Percentiles rank a stretch among this genome's conserved stretches.
Conservation (phyloP, 352 stramenopile species). For the Phytophthora idaei region DNA sequence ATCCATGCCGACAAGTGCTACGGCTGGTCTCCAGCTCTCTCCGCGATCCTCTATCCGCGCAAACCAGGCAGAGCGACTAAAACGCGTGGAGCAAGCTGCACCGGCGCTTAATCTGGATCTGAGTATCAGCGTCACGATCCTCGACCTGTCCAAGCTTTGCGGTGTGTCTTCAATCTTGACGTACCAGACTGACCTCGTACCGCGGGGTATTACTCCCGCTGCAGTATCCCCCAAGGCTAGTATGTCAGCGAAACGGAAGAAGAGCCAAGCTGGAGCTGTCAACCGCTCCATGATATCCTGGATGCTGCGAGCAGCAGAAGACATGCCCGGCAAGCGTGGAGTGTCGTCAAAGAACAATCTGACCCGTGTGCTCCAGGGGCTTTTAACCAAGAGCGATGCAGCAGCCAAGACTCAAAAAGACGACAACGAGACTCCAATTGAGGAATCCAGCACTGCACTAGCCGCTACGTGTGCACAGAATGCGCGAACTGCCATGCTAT, state of each 20-base stretch:
- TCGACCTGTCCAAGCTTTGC: constrained; percentile 80
- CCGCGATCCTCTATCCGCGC: constrained; percentile 49
- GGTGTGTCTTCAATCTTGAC: constrained; percentile 77
- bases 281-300: constrained; percentile 65
- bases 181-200: constrained; percentile 56
- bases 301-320: constrained; percentile 57
- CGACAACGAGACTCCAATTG: constrained; percentile 2
- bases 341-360: constrained; percentile 42
- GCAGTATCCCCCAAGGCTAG: constrained; percentile 19
- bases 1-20: constrained; percentile 48
- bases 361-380: constrained; percentile 48
- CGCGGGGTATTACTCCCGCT: constrained; percentile 16
- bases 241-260: constrained; percentile 20
- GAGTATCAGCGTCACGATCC: constrained; percentile 70
- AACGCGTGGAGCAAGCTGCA: constrained; percentile 54
- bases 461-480: constrained; percentile 66
- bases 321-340: constrained; percentile 32
- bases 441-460: constrained; percentile 23
- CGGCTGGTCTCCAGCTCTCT: constrained; percentile 48
- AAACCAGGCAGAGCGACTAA: constrained; percentile 40
- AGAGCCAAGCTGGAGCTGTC: constrained; percentile 27
- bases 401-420: constrained; percentile 7
- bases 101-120: constrained; percentile 65
- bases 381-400: constrained; percentile 33
- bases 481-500: constrained; percentile 52